Evolutionary conservation across 441 rosid species (phyloP).

Genomic region (Gossypium trilobum): DNA sequence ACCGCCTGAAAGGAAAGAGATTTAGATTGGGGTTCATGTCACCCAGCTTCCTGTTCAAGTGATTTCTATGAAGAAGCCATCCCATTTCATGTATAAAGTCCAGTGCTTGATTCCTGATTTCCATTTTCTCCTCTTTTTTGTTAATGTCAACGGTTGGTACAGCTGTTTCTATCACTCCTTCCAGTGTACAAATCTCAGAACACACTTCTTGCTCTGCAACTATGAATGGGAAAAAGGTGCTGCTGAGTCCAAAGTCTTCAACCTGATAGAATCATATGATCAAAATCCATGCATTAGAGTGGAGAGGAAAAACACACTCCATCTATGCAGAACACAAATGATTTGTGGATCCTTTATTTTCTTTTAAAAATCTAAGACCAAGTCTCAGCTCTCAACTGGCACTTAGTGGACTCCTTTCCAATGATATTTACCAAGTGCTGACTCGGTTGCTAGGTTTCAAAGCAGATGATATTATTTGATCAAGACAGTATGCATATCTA

Average conservation of each 20-base stretch:
- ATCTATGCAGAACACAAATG: background rate
- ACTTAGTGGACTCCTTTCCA: background rate
- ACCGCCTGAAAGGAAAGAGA: conserved; percentile 36
- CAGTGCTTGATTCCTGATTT: conserved; percentile 34
- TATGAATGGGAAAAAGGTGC: conserved; percentile 51
- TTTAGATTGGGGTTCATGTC: conserved; percentile 22
- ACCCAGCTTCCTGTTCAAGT: conserved; percentile 23
- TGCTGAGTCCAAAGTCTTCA: conserved; percentile 40
- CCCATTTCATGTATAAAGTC: conserved; percentile 54
- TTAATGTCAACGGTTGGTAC: conserved; percentile 15
- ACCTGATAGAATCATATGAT: conserved; percentile 23
- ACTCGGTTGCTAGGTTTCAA: background rate
- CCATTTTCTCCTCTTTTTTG: conserved; percentile 15
- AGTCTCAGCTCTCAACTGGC: too few species aligned
- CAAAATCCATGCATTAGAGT: conserved; percentile 7
- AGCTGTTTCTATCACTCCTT: conserved; percentile 32
- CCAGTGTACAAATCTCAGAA: conserved; percentile 45
- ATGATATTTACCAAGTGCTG: background rate
- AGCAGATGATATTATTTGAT: background rate
- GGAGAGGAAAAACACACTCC: background rate
- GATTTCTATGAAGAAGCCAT: conserved; percentile 48
- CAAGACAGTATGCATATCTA: background rate
- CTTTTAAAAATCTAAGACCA: too few species aligned
- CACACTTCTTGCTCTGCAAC: conserved; percentile 48
- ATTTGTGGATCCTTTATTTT: background rate